Base-by-base conservation (phyloP, 2,329 filamentous ascomycete species). In the Rutstroemia sp. region DNA sequence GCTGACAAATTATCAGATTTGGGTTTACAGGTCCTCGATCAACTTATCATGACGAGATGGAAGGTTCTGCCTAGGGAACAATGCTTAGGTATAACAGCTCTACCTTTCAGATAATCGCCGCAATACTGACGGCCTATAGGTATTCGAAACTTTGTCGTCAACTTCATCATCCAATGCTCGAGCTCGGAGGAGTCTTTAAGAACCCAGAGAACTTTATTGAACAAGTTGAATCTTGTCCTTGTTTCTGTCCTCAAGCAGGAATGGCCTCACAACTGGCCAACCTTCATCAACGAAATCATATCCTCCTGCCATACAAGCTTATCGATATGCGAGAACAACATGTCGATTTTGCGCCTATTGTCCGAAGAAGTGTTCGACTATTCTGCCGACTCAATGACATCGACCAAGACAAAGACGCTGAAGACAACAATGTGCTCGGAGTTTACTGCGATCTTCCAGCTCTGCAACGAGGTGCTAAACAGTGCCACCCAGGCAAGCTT, bases 251-350 rank as follows among this genome's bases (percentile, higher is more conserved):
- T 99, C 69, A 99, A 99, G 80, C 94, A 99, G 75, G 94, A 99
- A 75, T 99, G 94, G 94, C 94, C 94, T 57, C 92, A 97, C 75
- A 95, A 99, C 78, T 99, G 95, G 94, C 94, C 95, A 10, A 96
- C 91, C 19, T 99, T 99, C 74, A 97, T 99, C 81, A 97, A 97
- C 78, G 94, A 99, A 77, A 99, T 99, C 73, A 91, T 99, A 67
- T 88, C 90, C 21, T 92, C 94, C 56, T 97, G 92, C 75, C 92
- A 95, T 71, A 92, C 89, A 64, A 96, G 88, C 73, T 78, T 99
- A 54, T 94, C 92, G 39, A 95, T 99, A 67, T 99, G 95, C 81
- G 94, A 99, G 76, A 99, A 99, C 78, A 99, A 99, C 79, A 99
- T 99, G 94, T 91, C 89, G 62, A 97, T 99, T 66, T 82, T 99